Evolutionary conservation across 2,329 filamentous ascomycete genomes (phyloP), one percentile per base, ranked within the genome.

Genomic region (Coniella lustricola): DNA sequence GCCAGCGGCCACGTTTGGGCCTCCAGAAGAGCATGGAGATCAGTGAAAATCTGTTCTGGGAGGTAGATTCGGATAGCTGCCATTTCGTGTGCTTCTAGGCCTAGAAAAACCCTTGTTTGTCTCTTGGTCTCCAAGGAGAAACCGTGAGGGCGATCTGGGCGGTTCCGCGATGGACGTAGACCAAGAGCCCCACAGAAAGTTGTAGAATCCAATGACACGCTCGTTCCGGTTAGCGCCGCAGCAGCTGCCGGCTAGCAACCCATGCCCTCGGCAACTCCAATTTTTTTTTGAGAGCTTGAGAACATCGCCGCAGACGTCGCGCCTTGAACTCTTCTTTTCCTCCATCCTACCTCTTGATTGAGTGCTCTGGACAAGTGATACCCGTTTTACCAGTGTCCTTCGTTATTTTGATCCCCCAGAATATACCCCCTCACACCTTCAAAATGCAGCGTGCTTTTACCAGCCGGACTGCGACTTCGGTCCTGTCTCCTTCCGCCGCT

Each of bases 371-470:
- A 48, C 41, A 36, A 40, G 35, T 52, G 55, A 58, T 58, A 58
- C 59, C 57, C 62, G 55, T 50, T 52, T 36, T 21, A 50, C 54
- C 54, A 56, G 53, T 49, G 51, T 53, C 55, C 37, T 58, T 59
- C 56, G 54, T 54, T 50, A 36, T 51, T 48, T 33, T 48, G 46
- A 48, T 36, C 17, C 50, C 44, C 55, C 49, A 54, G 56, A 62
- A 60, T 58, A 57, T 60, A n/a, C 61, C 55, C 58, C 60, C 57
- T 46, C 55, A 59, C 56, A 53, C 54, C 56, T 56, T 61, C 73
- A 87, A 70, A 67, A 98, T 98, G 93, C 93, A 98, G 81, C 88
- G 93, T 73, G 90, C 90, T 73, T 80, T 98, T 66, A 82, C 87
- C 67, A 88, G 87, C 61, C 78, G 81, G 67, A 76, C 86, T 63